Evolutionary conservation across 257 asterid genomes (phyloP).

Genomic region (Nicotiana obtusifolia): DNA sequence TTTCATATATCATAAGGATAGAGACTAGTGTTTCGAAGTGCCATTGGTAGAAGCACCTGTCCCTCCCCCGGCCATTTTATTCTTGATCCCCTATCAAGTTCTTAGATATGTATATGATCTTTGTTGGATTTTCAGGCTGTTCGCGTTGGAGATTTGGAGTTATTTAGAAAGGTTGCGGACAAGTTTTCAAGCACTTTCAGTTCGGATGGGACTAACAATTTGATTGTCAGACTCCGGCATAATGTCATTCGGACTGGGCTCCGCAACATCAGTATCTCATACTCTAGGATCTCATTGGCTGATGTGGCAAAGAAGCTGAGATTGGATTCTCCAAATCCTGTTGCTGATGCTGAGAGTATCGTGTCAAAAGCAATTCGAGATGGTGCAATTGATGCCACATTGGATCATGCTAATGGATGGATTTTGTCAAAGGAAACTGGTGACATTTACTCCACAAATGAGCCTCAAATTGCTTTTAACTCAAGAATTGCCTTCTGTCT

Average conservation of each 20-base stretch:
- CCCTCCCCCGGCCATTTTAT: neutral
- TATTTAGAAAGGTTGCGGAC: conserved; percentile 68
- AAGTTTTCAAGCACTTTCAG: conserved; percentile 65
- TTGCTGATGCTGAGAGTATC: conserved; percentile 89
- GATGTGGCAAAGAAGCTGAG: conserved; percentile 80
- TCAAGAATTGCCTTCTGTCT: conserved; percentile 86
- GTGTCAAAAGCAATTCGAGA: conserved; percentile 83
- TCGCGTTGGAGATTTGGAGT: conserved; percentile 79
- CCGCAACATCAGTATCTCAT: conserved; percentile 84
- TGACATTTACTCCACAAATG: conserved; percentile 81
- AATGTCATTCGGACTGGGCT: conserved; percentile 86
- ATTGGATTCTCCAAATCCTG: conserved; percentile 70
- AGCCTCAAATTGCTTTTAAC: conserved; percentile 81
- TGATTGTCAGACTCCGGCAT: conserved; percentile 84
- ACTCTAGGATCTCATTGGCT: conserved; percentile 67
- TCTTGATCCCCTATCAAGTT: neutral
- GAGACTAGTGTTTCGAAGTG: neutral
- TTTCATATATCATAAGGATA: neutral
- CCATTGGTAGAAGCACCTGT: neutral
- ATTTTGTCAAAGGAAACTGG: conserved; percentile 89
- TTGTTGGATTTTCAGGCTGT: conserved; percentile 63
- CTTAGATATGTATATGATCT: neutral
- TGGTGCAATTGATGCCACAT: conserved; percentile 83
- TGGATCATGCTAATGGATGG: conserved; percentile 70
- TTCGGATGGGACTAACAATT: conserved; percentile 69